Conservation (phyloP, 441 rosid genomes). For the Monsonia emarginata region DNA sequence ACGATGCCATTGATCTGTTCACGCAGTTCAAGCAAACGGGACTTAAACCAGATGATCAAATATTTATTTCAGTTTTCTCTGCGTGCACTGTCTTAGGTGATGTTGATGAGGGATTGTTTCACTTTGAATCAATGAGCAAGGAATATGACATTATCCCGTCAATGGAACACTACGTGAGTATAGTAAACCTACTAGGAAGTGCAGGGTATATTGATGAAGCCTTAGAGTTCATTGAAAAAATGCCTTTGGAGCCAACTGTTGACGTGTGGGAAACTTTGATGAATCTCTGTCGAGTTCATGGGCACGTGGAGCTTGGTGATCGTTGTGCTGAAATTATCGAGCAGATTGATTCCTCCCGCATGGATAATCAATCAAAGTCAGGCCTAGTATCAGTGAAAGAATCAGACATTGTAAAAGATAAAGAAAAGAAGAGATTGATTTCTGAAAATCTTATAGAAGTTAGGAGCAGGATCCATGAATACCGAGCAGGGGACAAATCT, state of each 20-base stretch:
- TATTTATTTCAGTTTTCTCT: constrained; percentile 51
- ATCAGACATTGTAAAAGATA: constrained; percentile 37
- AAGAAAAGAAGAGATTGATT: constrained; percentile 36
- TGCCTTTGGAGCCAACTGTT: constrained; percentile 51
- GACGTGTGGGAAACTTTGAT: constrained; percentile 69
- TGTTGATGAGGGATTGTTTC: constrained; percentile 59
- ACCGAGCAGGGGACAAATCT: constrained; percentile 70
- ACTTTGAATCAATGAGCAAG: constrained; percentile 57
- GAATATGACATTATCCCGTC: constrained; percentile 50
- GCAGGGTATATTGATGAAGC: constrained; percentile 70
- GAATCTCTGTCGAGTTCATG: constrained; percentile 63
- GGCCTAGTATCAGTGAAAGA: constrained; percentile 53
- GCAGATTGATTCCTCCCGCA: constrained; percentile 40
- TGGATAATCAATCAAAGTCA: constrained; percentile 48
- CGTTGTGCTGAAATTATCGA: constrained; percentile 58
- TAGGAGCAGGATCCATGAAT: constrained; percentile 40
- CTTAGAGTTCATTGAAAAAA: constrained; percentile 51
- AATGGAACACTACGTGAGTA: constrained; percentile 49
- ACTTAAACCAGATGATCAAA: constrained; percentile 41
- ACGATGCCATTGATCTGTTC: constrained; percentile 72
- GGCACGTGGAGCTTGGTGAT: constrained; percentile 73
- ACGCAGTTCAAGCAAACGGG: constrained; percentile 53
- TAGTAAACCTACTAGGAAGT: constrained; percentile 59
- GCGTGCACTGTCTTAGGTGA: constrained; percentile 63
- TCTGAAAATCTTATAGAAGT: constrained; percentile 33